Conservation (phyloP, 192 early-diverging fungal species). For the Coemansia sp. region DNA sequence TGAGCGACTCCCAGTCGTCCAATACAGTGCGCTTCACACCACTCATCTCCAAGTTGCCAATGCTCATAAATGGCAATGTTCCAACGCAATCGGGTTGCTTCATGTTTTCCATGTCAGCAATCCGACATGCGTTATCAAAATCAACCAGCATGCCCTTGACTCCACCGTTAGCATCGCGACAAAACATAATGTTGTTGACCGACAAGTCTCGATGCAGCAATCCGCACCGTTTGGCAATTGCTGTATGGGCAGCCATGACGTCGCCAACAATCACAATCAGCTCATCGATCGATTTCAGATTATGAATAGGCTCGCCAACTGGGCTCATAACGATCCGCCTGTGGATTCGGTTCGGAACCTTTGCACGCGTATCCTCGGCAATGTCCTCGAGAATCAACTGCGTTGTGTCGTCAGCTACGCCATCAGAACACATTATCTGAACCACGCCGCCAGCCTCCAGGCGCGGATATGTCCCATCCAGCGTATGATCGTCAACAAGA, state of each 20-base stretch:
- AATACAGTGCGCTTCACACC: slow-evolving; percentile 3
- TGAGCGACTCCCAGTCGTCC: slow-evolving; percentile 36
- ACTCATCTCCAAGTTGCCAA: slow-evolving; percentile 13
- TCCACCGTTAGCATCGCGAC: neutral
- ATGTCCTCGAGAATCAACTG: neutral
- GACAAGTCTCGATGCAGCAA: slow-evolving; percentile 29
- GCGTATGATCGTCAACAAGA: neutral
- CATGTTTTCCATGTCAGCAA: no score
- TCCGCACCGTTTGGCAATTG: neutral
- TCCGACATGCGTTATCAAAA: slow-evolving; percentile 8
- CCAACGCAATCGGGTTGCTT: slow-evolving; percentile 15
- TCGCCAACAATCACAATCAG: neutral
- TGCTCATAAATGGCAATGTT: slow-evolving; percentile 30
- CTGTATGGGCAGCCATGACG: slow-evolving; percentile 6
- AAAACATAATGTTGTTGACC: slow-evolving; percentile 22
- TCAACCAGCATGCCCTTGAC: slow-evolving; percentile 29
- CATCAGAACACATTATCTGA: neutral
- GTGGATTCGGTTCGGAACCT: neutral
- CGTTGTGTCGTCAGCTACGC: neutral
- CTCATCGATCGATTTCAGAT: neutral
- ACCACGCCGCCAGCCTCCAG: slow-evolving; percentile 9
- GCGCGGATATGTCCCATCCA: neutral
- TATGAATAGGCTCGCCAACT: neutral
- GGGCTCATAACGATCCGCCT: slow-evolving; percentile 3
- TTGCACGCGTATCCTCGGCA: neutral